Evolutionary conservation across 1,139 yeast species (phyloP).

Genomic region (Yarrowia galli): DNA sequence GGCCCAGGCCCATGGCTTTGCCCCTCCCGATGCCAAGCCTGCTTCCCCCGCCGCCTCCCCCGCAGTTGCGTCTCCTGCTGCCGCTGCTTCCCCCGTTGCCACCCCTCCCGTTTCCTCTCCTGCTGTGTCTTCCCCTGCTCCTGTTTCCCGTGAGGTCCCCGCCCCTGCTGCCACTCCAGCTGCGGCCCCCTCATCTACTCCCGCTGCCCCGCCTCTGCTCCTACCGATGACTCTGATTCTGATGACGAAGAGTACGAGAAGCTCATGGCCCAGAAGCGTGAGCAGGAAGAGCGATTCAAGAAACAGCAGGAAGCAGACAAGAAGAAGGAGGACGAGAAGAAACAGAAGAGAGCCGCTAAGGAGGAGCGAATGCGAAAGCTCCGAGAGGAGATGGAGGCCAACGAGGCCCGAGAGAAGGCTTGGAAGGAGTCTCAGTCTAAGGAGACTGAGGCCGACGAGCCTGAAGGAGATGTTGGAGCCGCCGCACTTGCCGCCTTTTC

Average conservation of each 20-base stretch:
- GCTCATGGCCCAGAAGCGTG: slow-evolving; percentile 58
- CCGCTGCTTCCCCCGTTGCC: slow-evolving; percentile 40
- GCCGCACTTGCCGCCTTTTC: slow-evolving; percentile 25
- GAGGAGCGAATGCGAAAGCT: slow-evolving; percentile 68
- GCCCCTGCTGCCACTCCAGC: slow-evolving; percentile 40
- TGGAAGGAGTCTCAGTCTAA: slow-evolving; percentile 51
- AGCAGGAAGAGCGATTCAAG: slow-evolving; percentile 47
- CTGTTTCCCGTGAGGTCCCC: slow-evolving; percentile 41
- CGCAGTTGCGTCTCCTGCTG: slow-evolving; percentile 41
- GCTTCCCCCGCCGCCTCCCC: slow-evolving; percentile 32
- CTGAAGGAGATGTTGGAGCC: background rate
- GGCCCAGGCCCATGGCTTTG: slow-evolving; percentile 43
- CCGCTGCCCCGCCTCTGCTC: slow-evolving; percentile 39
- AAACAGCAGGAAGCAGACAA: slow-evolving; percentile 50
- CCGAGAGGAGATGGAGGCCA: slow-evolving; percentile 69
- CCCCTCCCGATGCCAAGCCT: slow-evolving; percentile 43
- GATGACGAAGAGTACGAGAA: slow-evolving; percentile 58
- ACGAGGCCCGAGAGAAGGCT: slow-evolving; percentile 52
- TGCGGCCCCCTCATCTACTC: slow-evolving; percentile 39
- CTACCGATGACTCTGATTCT: slow-evolving; percentile 46
- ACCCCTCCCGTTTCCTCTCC: slow-evolving; percentile 42
- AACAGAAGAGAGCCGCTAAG: slow-evolving; percentile 56
- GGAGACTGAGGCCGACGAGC: slow-evolving; percentile 43
- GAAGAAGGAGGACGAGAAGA: slow-evolving; percentile 48
- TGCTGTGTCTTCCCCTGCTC: slow-evolving; percentile 40